Percentiles rank a stretch among this genome's conserved stretches.
Conservation (phyloP, 2,329 filamentous ascomycete species). For the Aspergillus latus region DNA sequence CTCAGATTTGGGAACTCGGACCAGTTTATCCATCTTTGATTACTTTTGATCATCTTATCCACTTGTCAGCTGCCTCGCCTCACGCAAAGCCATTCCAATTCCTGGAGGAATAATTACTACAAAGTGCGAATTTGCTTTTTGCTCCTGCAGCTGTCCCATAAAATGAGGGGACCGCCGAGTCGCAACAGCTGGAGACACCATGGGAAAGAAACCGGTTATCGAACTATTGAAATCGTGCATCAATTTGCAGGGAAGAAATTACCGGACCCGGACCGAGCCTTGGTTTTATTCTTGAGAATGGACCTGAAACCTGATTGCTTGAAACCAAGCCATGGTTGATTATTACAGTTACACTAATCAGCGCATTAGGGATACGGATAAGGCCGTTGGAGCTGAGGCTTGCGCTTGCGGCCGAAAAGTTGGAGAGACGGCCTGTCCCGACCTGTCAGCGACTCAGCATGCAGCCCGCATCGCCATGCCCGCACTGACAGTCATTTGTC, state of each 20-base stretch:
- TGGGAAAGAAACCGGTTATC: neutral
- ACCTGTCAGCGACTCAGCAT: too few species aligned
- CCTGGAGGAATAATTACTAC: neutral
- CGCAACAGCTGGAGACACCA: neutral
- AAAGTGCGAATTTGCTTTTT: neutral
- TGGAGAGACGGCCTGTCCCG: neutral
- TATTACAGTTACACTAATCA: neutral
- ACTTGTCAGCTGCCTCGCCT: too few species aligned
- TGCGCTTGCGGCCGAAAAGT: neutral
- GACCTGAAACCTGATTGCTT: neutral
- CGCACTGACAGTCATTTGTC: too few species aligned
- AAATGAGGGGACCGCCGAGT: neutral
- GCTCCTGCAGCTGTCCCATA: neutral
- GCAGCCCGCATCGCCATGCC: too few species aligned
- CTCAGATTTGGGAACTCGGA: neutral
- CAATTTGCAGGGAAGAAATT: neutral
- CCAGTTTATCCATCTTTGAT: neutral
- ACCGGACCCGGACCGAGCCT: neutral
- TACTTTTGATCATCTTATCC: neutral
- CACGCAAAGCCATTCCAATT: too few species aligned
- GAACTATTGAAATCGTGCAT: neutral
- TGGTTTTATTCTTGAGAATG: neutral
- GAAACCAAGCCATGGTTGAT: neutral
- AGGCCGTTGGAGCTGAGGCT: neutral
- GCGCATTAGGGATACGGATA: neutral